Evolutionary conservation across 192 early-diverging fungal genomes (phyloP).

Genomic region (Geranomyces michiganensis): DNA sequence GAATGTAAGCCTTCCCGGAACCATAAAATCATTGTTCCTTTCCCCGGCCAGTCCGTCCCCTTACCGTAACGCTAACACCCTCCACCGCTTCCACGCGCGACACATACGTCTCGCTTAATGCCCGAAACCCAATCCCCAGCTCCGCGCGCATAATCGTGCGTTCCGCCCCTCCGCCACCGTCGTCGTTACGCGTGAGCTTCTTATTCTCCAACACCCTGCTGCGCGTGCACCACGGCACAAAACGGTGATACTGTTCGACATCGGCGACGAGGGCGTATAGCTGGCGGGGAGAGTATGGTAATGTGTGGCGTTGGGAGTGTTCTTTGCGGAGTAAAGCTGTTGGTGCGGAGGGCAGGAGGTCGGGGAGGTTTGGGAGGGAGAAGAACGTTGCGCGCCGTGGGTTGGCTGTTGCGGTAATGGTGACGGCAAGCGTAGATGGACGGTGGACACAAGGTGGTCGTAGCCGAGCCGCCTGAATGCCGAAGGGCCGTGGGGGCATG

Average conservation of each 20-base stretch:
- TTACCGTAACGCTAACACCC: conserved; percentile 66
- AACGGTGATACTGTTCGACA: conserved; percentile 76
- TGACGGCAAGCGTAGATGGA: background rate
- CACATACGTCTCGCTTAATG: conserved; percentile 76
- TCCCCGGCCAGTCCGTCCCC: too few species aligned
- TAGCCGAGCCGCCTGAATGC: too few species aligned
- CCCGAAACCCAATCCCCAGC: conserved; percentile 78
- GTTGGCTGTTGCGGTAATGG: too few species aligned
- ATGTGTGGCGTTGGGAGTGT: conserved; percentile 15
- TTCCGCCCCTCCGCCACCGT: too few species aligned
- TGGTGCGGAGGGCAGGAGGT: background rate
- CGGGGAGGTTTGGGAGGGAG: conserved; percentile 13
- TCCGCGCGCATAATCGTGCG: conserved; percentile 69
- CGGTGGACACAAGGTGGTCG: background rate
- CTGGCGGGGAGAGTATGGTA: conserved; percentile 75
- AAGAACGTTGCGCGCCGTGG: conserved; percentile 9
- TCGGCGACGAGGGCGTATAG: conserved; percentile 82
- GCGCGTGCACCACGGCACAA: conserved; percentile 80
- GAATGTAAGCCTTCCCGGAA: too few species aligned
- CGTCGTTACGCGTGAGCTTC: background rate
- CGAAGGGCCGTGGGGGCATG: too few species aligned
- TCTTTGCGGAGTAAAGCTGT: conserved; percentile 5
- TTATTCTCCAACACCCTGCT: conserved; percentile 56
- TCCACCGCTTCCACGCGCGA: conserved; percentile 72
- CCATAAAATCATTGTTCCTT: too few species aligned